A percentile compares a stretch with the other conserved stretches of the same genome.
Evolutionary conservation across 192 early-diverging fungal species (phyloP).

Genomic region (Polychytrium aggregatum): DNA sequence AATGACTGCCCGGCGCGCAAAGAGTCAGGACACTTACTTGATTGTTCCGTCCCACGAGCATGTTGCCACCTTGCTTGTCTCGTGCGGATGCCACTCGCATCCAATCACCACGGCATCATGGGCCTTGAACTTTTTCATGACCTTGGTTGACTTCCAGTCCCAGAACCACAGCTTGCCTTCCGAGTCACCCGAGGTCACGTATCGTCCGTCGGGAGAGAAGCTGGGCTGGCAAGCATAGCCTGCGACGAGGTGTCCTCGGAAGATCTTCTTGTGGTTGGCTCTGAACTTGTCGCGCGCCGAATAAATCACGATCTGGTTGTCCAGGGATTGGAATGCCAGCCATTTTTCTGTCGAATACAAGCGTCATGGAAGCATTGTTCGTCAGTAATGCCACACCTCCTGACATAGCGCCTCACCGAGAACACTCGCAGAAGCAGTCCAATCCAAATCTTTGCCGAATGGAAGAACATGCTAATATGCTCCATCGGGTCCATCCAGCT

Average conservation of each 20-base stretch:
- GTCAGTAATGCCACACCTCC: too few species aligned
- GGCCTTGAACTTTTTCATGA: slow-evolving; percentile 79
- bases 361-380: too few species aligned
- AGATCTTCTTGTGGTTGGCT: slow-evolving; percentile 81
- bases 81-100: slow-evolving; percentile 94
- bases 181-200: slow-evolving; percentile 79
- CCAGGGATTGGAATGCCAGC: slow-evolving; percentile 87
- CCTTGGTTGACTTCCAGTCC: slow-evolving; percentile 91
- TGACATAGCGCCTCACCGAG: too few species aligned
- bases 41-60: slow-evolving; percentile 93
- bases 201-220: slow-evolving; percentile 84
- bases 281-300: slow-evolving; percentile 75
- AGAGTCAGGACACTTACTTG: too few species aligned
- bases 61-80: slow-evolving; percentile 81
- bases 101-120: slow-evolving; percentile 86
- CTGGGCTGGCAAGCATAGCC: slow-evolving; percentile 93
- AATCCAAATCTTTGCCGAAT: too few species aligned
- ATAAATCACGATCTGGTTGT: slow-evolving; percentile 92
- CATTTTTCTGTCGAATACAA: slow-evolving; percentile 78
- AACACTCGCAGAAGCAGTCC: too few species aligned
- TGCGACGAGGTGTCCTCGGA: slow-evolving; percentile 86
- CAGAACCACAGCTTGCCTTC: slow-evolving; percentile 91
- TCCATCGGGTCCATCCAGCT: too few species aligned
- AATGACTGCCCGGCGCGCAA: too few species aligned
- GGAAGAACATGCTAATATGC: too few species aligned